Evolutionary conservation across 2,329 filamentous ascomycete genomes (phyloP).

Genomic region (Aspergillus sp.): DNA sequence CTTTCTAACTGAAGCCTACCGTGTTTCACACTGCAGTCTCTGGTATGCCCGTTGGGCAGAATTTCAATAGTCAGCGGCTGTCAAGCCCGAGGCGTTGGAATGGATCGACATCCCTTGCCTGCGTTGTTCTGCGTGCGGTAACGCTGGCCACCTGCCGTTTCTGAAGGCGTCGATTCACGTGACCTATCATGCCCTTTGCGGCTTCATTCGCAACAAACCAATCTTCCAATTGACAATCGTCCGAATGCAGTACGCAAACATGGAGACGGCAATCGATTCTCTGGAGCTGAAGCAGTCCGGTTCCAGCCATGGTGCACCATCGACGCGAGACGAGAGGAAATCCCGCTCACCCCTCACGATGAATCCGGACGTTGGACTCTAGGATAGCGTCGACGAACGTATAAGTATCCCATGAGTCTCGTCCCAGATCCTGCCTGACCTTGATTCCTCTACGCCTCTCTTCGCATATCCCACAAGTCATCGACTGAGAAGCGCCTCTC

Average conservation of each 20-base stretch:
- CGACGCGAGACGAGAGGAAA: neutral
- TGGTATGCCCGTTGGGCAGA: neutral
- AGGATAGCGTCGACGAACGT: neutral
- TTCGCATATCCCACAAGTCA: neutral
- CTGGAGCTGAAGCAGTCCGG: neutral
- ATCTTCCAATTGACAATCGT: neutral
- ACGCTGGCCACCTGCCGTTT: neutral
- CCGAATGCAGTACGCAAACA: neutral
- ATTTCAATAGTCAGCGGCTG: neutral
- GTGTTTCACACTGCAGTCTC: neutral
- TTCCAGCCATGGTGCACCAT: neutral
- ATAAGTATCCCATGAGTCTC: neutral
- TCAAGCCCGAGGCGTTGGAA: neutral
- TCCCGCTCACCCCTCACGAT: neutral
- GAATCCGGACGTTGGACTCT: neutral
- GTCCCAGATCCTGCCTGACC: neutral
- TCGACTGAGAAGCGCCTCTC: neutral
- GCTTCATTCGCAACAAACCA: neutral
- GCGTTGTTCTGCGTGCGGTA: slow-evolving; percentile 1
- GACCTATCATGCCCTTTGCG: slow-evolving; percentile 1
- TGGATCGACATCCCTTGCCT: slow-evolving; percentile 9
- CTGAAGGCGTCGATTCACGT: slow-evolving; percentile 5
- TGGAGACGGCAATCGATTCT: neutral
- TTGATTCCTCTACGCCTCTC: neutral
- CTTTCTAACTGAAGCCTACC: neutral